Percentiles rank a stretch among this genome's conserved stretches.
These are phyloP conservation scores for Pilobolus umbonatus DNA, from an alignment of 192 early-diverging fungal species.

Conservation along the genomic window DNA sequence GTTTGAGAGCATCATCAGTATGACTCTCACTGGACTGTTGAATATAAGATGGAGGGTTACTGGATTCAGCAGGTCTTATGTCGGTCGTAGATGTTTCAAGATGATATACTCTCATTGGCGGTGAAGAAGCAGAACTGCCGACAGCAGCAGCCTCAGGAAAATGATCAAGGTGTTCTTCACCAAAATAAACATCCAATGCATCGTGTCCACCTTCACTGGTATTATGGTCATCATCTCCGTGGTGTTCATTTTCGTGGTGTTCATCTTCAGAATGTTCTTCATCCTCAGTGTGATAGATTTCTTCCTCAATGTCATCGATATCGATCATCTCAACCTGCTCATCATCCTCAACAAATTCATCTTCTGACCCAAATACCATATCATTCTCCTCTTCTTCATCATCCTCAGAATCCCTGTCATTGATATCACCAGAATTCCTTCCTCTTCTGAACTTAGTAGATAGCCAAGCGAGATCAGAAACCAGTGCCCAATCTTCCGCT, in stretches of 20 bases:
- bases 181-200: no score
- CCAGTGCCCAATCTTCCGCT: slow-evolving; percentile 51
- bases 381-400: not conserved
- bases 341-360: not conserved
- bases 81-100: no score
- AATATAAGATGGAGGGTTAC: no score
- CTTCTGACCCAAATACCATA: no score
- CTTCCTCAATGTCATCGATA: slow-evolving; percentile 2
- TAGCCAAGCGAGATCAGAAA: slow-evolving; percentile 20
- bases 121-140: no score
- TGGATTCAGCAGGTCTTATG: no score
- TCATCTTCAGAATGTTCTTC: slow-evolving; percentile 4
- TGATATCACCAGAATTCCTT: not conserved
- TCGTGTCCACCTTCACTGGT: no score
- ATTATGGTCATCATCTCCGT: not conserved
- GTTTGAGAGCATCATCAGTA: not conserved
- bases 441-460: slow-evolving; percentile 22
- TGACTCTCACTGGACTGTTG: no score
- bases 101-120: no score
- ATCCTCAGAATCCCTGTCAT: not conserved
- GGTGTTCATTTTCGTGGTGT: not conserved
- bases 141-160: no score
- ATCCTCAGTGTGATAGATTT: slow-evolving; percentile 1
- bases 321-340: not conserved
- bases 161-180: no score